These are phyloP conservation scores for Colletotrichum neosansevieriae DNA, from an alignment of 2,329 filamentous ascomycete genomes.

Conservation along the genomic window DNA sequence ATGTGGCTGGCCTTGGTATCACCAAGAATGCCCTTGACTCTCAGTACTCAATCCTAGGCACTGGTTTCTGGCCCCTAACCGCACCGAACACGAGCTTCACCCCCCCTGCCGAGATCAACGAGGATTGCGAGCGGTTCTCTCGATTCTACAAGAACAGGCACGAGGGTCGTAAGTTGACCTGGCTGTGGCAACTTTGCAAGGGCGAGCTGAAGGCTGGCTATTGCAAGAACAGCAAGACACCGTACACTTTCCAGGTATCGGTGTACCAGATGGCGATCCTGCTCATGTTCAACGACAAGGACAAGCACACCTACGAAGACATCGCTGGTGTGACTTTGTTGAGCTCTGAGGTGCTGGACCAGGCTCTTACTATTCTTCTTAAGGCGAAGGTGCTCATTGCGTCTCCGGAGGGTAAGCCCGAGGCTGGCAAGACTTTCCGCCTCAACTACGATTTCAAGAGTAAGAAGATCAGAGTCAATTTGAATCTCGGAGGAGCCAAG, in stretches of 20 bases:
- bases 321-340: slow-evolving; percentile 86
- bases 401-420: slow-evolving; percentile 79
- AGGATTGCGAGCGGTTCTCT: slow-evolving; percentile 89
- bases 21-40: slow-evolving; percentile 83
- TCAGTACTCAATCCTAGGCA: slow-evolving; percentile 92
- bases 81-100: slow-evolving; percentile 90
- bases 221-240: slow-evolving; percentile 87
- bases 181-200: slow-evolving; percentile 98
- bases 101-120: slow-evolving; percentile 85
- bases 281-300: slow-evolving; percentile 92
- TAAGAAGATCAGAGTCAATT: slow-evolving; percentile 97
- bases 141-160: slow-evolving; percentile 97
- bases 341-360: slow-evolving; percentile 85
- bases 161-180: slow-evolving; percentile 94
- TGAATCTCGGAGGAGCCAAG: slow-evolving; percentile 94
- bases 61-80: slow-evolving; percentile 95
- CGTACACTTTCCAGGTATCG: slow-evolving; percentile 96
- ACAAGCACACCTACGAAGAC: slow-evolving; percentile 87
- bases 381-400: slow-evolving; percentile 91
- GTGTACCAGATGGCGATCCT: slow-evolving; percentile 98
- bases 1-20: slow-evolving; percentile 73
- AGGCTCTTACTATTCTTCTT: slow-evolving; percentile 85
- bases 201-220: slow-evolving; percentile 96
- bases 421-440: slow-evolving; percentile 81
- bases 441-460: slow-evolving; percentile 97